These are phyloP conservation scores for Candida neerlandica DNA, from an alignment of 1,139 yeast genomes.

Conservation along the genomic window DNA sequence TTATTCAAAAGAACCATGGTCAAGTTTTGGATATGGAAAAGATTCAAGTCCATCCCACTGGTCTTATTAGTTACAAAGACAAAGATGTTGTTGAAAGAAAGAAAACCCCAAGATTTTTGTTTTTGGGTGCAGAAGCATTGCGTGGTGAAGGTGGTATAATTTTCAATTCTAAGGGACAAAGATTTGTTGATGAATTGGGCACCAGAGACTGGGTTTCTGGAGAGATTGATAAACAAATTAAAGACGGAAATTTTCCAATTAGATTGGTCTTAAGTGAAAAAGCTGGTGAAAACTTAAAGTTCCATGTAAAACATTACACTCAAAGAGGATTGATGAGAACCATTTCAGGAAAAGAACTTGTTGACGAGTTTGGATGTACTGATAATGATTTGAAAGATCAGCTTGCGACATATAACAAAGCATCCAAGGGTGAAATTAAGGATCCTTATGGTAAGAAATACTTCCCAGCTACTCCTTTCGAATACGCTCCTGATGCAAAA, in stretches of 20 bases:
- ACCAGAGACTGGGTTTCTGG: slow-evolving; percentile 72
- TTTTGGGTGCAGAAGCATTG: slow-evolving; percentile 77
- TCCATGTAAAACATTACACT: slow-evolving; percentile 66
- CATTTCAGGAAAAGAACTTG: slow-evolving; percentile 51
- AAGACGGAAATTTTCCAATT: slow-evolving; percentile 53
- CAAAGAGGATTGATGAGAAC: slow-evolving; percentile 66
- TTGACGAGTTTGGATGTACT: slow-evolving; percentile 41
- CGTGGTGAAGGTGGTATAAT: slow-evolving; percentile 79
- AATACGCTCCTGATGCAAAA: slow-evolving; percentile 27
- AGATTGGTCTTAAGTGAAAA: slow-evolving; percentile 49
- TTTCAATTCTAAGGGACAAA: slow-evolving; percentile 59
- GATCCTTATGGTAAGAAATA: slow-evolving; percentile 55
- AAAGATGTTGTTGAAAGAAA: slow-evolving; percentile 44
- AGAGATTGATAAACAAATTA: slow-evolving; percentile 51
- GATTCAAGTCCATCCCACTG: slow-evolving; percentile 84
- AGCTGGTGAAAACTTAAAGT: slow-evolving; percentile 48
- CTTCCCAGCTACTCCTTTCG: slow-evolving; percentile 54
- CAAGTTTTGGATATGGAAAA: slow-evolving; percentile 72
- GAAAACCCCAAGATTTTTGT: slow-evolving; percentile 54
- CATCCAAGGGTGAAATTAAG: slow-evolving; percentile 43
- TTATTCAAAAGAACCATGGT: slow-evolving; percentile 61
- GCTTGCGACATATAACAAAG: slow-evolving; percentile 46
- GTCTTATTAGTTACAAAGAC: slow-evolving; percentile 68
- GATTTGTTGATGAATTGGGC: slow-evolving; percentile 73
- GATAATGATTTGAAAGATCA: slow-evolving; percentile 34